Evolutionary conservation across 805 yeast species (phyloP).

Genomic region (Hanseniaspora jakobsenii): DNA sequence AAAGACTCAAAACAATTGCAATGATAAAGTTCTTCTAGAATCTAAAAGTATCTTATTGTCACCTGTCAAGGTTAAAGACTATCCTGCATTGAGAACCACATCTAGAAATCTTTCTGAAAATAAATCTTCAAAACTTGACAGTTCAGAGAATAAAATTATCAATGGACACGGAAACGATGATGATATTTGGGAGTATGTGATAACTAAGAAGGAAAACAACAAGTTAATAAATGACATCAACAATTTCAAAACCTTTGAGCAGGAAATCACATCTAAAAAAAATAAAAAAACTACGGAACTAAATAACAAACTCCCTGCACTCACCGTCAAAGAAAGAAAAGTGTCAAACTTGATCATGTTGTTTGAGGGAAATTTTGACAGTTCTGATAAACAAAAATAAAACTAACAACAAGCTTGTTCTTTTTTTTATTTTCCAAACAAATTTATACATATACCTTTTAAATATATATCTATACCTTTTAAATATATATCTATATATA

Average conservation of each 20-base stretch:
- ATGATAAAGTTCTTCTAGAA: too few species aligned
- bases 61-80: constrained; percentile 4
- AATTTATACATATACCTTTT: too few species aligned
- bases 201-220: constrained; percentile 13
- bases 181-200: constrained; percentile 15
- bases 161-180: constrained; percentile 14
- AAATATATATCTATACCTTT: too few species aligned
- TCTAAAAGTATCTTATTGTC: constrained; percentile 3
- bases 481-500: too few species aligned
- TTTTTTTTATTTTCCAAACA: too few species aligned
- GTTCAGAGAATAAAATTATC: constrained; percentile 7
- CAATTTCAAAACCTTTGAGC: constrained; percentile 9
- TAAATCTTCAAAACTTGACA: not conserved
- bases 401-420: too few species aligned
- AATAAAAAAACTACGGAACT: not conserved
- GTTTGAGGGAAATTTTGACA: constrained; percentile 13
- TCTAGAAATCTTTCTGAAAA: constrained; percentile 11
- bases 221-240: constrained; percentile 10
- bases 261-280: constrained; percentile 5
- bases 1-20: not conserved
- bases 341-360: constrained; percentile 13
- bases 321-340: constrained; percentile 4
- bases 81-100: constrained; percentile 5
- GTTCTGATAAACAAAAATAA: not conserved
- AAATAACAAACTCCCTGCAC: not conserved